A percentile compares a stretch with the other conserved stretches of the same genome.
Evolutionary conservation across 345 rosid genomes (phyloP).

Genomic region (Euphorbia lathyris): DNA sequence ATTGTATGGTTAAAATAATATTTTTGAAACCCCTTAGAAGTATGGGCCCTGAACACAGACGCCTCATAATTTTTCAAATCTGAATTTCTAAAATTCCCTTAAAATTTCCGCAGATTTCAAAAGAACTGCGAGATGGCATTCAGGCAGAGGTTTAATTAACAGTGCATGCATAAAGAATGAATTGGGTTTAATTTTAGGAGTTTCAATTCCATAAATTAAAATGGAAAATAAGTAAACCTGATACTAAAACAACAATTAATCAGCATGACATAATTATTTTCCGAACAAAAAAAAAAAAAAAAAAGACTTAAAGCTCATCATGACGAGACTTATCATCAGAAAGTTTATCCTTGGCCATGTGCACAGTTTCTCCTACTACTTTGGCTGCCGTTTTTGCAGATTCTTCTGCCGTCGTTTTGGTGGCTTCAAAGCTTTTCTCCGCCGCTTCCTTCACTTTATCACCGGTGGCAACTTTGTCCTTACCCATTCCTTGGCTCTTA

Average conservation of each 20-base stretch:
- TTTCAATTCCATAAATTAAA: no score
- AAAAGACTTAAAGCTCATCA: neutral
- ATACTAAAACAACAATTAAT: neutral
- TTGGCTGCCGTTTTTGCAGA: slow-evolving; percentile 41
- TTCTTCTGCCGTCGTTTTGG: slow-evolving; percentile 43
- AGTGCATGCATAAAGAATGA: no score
- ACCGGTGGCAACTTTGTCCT: slow-evolving; percentile 20
- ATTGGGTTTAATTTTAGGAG: no score
- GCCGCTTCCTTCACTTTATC: slow-evolving; percentile 58
- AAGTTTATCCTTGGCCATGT: slow-evolving; percentile 1
- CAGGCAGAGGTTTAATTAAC: no score
- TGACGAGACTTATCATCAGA: neutral
- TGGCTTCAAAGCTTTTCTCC: slow-evolving; percentile 35
- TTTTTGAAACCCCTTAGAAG: no score
- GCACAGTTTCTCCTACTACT: neutral
- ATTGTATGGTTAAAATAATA: no score
- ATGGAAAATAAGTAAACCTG: no score
- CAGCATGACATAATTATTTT: neutral
- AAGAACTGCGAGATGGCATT: no score
- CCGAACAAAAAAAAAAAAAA: neutral
- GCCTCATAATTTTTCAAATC: no score
- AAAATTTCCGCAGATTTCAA: no score
- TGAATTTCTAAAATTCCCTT: no score
- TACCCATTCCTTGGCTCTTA: slow-evolving; percentile 23
- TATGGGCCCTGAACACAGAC: no score